Conservation (phyloP, 2,329 filamentous ascomycete species). For the Hymenoscyphus repandus region DNA sequence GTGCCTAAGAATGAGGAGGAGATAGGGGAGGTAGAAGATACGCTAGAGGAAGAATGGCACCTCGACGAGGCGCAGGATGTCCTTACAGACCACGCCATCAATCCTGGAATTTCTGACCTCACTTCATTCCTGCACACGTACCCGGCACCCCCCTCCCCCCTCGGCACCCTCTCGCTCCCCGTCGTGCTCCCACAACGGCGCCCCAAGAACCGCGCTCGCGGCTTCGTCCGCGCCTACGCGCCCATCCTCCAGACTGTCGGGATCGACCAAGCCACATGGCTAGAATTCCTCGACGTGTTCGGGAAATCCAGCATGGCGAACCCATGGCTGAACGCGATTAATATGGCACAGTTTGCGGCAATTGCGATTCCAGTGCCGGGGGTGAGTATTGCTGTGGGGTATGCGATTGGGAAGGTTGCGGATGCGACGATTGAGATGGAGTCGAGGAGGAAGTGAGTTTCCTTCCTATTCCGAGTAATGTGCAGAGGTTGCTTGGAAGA, state of each 20-base stretch:
- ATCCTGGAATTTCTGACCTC: too few relatives aligned
- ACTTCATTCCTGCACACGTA: too few relatives aligned
- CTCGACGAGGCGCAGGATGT: too few relatives aligned
- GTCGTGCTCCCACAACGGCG: slow-evolving; percentile 48
- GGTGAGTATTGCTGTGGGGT: background rate
- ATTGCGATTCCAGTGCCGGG: slow-evolving; percentile 3
- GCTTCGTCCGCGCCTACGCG: slow-evolving; percentile 47
- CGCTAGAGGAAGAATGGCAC: too few relatives aligned
- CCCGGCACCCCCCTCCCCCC: background rate
- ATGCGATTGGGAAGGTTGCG: background rate
- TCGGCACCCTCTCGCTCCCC: slow-evolving; percentile 3
- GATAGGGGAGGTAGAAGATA: too few relatives aligned
- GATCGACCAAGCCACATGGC: slow-evolving; percentile 33
- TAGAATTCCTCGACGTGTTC: too few relatives aligned
- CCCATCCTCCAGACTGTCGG: slow-evolving; percentile 39
- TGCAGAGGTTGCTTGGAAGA: too few relatives aligned
- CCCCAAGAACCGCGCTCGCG: slow-evolving; percentile 40
- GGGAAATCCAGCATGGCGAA: slow-evolving; percentile 9
- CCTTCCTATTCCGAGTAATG: too few relatives aligned
- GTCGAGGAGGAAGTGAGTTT: too few relatives aligned
- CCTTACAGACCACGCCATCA: too few relatives aligned
- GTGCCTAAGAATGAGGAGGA: too few relatives aligned
- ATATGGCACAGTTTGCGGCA: slow-evolving; percentile 27
- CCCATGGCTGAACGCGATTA: slow-evolving; percentile 36
- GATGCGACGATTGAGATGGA: too few relatives aligned